phyloP scores from a whole-genome alignment of 2,329 filamentous ascomycete species.

The Chrysosporium queenslandicum region DNA sequence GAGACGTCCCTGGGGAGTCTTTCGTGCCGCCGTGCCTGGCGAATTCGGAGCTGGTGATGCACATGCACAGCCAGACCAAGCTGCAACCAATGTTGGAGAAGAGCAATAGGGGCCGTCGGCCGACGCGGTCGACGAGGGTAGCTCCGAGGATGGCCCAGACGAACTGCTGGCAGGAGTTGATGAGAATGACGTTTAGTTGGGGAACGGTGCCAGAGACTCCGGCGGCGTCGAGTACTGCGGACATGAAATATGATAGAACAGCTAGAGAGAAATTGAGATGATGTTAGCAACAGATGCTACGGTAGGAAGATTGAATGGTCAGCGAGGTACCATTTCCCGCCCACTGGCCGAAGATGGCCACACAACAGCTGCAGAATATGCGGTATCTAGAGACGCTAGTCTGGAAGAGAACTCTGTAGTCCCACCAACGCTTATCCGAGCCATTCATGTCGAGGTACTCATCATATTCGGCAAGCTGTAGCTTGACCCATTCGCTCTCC shows the following conservation, averaged over 20 bases:
- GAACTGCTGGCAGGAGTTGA: slow-evolving; percentile 47
- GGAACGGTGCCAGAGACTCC: slow-evolving; percentile 41
- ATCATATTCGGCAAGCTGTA: slow-evolving; percentile 29
- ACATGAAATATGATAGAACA: slow-evolving; percentile 46
- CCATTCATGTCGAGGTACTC: slow-evolving; percentile 25
- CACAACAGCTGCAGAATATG: slow-evolving; percentile 41
- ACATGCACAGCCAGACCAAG: slow-evolving; percentile 44
- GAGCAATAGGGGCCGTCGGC: slow-evolving; percentile 49
- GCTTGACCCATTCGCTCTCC: slow-evolving; percentile 24
- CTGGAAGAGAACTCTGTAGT: slow-evolving; percentile 47
- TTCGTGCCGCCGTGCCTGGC: slow-evolving; percentile 10
- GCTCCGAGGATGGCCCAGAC: slow-evolving; percentile 48
- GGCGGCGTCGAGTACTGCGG: slow-evolving; percentile 43
- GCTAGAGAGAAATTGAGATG: slow-evolving; percentile 16
- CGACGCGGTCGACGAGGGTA: slow-evolving; percentile 46
- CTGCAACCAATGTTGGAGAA: slow-evolving; percentile 41
- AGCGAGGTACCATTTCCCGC: slow-evolving; percentile 18
- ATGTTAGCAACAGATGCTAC: not conserved
- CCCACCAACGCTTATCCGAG: slow-evolving; percentile 50
- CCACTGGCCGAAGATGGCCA: slow-evolving; percentile 46
- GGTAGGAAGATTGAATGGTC: not conserved
- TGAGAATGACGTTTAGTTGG: slow-evolving; percentile 46
- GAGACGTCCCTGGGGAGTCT: slow-evolving; percentile 24
- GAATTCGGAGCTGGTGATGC: slow-evolving; percentile 34
- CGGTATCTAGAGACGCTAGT: slow-evolving; percentile 41